These are phyloP conservation scores for Phlebiopsis gigantea DNA, from an alignment of 768 basidiomycete genomes.

Conservation along the genomic window DNA sequence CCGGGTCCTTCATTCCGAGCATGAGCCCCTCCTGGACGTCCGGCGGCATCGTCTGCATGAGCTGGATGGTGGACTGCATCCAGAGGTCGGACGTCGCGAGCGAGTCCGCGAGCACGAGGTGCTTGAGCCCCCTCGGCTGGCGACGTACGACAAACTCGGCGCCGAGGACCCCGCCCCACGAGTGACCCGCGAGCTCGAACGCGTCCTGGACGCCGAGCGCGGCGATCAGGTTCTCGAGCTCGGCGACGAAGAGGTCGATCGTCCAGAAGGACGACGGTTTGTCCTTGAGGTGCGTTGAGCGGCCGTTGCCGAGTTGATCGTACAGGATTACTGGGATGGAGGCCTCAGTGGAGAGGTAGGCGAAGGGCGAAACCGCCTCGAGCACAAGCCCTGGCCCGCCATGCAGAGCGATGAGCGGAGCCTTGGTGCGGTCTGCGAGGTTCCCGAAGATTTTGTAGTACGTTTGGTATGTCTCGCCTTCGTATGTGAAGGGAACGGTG, in stretches of 20 bases:
- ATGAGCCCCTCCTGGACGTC: constrained; percentile 35
- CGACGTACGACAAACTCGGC: constrained; percentile 34
- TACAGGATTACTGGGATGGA: constrained; percentile 39
- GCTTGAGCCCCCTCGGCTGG: constrained; percentile 39
- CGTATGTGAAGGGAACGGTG: constrained; percentile 18
- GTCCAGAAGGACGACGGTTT: constrained; percentile 33
- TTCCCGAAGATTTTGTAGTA: constrained; percentile 25
- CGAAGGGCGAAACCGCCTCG: constrained; percentile 22
- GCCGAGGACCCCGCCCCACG: constrained; percentile 51
- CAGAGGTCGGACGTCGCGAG: constrained; percentile 43
- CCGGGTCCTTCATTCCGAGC: constrained; percentile 33
- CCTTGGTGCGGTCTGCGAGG: constrained; percentile 12
- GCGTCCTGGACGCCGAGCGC: constrained; percentile 32
- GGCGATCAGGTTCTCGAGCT: constrained; percentile 43
- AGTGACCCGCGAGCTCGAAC: constrained; percentile 47
- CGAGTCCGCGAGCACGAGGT: constrained; percentile 40
- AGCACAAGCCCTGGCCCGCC: constrained; percentile 24
- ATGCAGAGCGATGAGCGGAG: constrained; percentile 24
- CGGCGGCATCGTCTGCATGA: constrained; percentile 35
- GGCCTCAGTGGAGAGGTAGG: constrained; percentile 16
- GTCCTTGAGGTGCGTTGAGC: constrained; percentile 36
- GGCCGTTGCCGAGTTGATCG: constrained; percentile 44
- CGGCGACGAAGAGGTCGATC: constrained; percentile 44
- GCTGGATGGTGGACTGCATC: constrained; percentile 27
- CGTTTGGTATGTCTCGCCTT: constrained; percentile 25